A percentile compares a stretch with the other conserved stretches of the same genome.
phyloP scores from a whole-genome alignment of 768 basidiomycete genomes.

The Hericium erinaceus region DNA sequence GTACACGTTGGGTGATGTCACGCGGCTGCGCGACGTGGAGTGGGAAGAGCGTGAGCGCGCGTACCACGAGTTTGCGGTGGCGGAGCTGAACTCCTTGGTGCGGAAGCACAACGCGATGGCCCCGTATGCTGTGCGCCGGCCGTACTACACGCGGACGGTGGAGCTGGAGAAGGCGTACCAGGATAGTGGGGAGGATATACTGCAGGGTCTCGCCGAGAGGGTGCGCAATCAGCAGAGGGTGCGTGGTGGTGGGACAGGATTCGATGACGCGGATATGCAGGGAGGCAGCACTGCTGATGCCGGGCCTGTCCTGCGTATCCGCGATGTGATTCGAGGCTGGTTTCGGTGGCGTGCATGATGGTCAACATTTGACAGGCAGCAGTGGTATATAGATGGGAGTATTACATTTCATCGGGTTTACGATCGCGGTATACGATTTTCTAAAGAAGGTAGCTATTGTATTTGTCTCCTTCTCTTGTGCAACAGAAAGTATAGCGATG shows the following conservation, averaged over 20 bases:
- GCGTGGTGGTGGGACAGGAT: not conserved
- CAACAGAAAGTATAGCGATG: no score
- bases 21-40: slow-evolving; percentile 45
- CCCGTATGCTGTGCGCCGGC: slow-evolving; percentile 65
- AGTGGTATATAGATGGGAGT: no score
- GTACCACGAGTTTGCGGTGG: slow-evolving; percentile 62
- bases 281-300: not conserved
- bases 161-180: slow-evolving; percentile 52
- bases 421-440: no score
- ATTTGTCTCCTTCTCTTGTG: no score
- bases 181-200: slow-evolving; percentile 43
- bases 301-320: slow-evolving; percentile 15
- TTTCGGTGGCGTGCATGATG: slow-evolving; percentile 2
- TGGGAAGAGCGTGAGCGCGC: slow-evolving; percentile 62
- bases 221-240: not conserved
- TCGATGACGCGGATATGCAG: slow-evolving; percentile 2
- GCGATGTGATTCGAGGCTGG: slow-evolving; percentile 22
- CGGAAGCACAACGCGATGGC: slow-evolving; percentile 75
- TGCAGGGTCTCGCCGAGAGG: slow-evolving; percentile 28
- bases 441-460: no score
- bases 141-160: slow-evolving; percentile 42
- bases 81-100: slow-evolving; percentile 65
- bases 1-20: slow-evolving; percentile 27
- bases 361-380: not conserved
- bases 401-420: no score